Evolutionary conservation across 805 yeast species (phyloP).

Genomic region (Debaryomyces castellii): DNA sequence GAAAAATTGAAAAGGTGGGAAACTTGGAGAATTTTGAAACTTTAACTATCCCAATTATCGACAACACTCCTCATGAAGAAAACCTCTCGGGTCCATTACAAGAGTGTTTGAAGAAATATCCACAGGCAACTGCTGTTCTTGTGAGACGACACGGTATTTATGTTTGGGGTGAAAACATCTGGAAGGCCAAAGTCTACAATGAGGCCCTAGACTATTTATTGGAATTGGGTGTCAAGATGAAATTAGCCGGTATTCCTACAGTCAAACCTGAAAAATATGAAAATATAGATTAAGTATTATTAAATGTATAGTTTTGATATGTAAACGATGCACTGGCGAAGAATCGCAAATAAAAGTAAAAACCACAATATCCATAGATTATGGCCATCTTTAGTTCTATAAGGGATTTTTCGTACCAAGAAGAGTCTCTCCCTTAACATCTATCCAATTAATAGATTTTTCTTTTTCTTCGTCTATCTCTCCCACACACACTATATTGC

Average conservation of each 20-base stretch:
- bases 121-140: slow-evolving; percentile 78
- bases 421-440: slow-evolving; percentile 28
- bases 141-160: slow-evolving; percentile 93
- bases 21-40: slow-evolving; percentile 72
- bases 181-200: slow-evolving; percentile 91
- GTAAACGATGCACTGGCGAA: neutral
- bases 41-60: slow-evolving; percentile 84
- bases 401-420: slow-evolving; percentile 43
- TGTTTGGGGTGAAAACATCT: slow-evolving; percentile 92
- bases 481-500: slow-evolving; percentile 57
- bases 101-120: slow-evolving; percentile 65
- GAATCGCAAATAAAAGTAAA: neutral
- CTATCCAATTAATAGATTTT: slow-evolving; percentile 40
- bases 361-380: neutral
- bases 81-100: slow-evolving; percentile 69
- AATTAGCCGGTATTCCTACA: slow-evolving; percentile 62
- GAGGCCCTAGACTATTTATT: slow-evolving; percentile 90
- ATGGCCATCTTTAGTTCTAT: slow-evolving; percentile 7
- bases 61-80: slow-evolving; percentile 86
- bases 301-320: neutral
- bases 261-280: slow-evolving; percentile 12
- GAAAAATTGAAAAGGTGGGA: slow-evolving; percentile 57
- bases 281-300: neutral
- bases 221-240: slow-evolving; percentile 84
- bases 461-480: slow-evolving; percentile 46